A percentile compares a stretch with the other conserved stretches of the same genome.
Evolutionary conservation across 495 filamentous ascomycete species (phyloP).

Genomic region (Parathielavia hyrcaniae): DNA sequence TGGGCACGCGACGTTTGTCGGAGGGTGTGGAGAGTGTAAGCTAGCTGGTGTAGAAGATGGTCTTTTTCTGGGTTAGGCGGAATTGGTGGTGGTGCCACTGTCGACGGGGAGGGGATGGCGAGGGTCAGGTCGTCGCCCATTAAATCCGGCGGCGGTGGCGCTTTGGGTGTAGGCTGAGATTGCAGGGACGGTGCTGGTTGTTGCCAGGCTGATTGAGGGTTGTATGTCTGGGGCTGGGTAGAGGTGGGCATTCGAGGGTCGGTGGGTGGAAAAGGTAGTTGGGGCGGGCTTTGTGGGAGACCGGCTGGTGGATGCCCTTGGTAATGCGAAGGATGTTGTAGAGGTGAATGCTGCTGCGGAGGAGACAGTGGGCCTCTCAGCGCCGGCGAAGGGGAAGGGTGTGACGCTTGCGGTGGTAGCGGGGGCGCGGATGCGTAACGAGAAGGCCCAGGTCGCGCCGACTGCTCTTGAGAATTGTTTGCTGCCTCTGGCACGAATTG

Average conservation of each 20-base stretch:
- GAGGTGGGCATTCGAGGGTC: conserved; percentile 28
- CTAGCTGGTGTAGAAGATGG: conserved; percentile 71
- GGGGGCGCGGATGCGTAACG: conserved; percentile 43
- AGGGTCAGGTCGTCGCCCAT: conserved; percentile 59
- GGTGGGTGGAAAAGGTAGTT: conserved; percentile 20
- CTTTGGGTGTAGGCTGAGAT: conserved; percentile 35
- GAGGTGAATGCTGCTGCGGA: conserved; percentile 11
- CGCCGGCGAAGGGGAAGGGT: conserved; percentile 14
- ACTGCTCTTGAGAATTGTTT: conserved; percentile 24
- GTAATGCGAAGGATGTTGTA: conserved; percentile 22
- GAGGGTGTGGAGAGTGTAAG: conserved; percentile 57
- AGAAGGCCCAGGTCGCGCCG: conserved; percentile 29
- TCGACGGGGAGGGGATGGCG: conserved; percentile 53
- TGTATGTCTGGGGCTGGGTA: conserved; percentile 26
- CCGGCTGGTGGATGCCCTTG: conserved; percentile 32
- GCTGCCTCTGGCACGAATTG: conserved; percentile 24
- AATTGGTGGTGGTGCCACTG: conserved; percentile 64
- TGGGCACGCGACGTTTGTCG: conserved; percentile 58
- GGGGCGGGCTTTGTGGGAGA: conserved; percentile 24
- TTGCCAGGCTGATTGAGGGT: conserved; percentile 23
- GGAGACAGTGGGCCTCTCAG: conserved; percentile 6
- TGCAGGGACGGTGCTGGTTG: conserved; percentile 19
- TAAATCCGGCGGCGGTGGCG: conserved; percentile 60
- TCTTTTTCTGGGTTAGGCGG: conserved; percentile 97
- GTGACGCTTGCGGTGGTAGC: conserved; percentile 30